Base-by-base conservation (phyloP, 2,329 filamentous ascomycete genomes). In the Xylaria sp. region DNA sequence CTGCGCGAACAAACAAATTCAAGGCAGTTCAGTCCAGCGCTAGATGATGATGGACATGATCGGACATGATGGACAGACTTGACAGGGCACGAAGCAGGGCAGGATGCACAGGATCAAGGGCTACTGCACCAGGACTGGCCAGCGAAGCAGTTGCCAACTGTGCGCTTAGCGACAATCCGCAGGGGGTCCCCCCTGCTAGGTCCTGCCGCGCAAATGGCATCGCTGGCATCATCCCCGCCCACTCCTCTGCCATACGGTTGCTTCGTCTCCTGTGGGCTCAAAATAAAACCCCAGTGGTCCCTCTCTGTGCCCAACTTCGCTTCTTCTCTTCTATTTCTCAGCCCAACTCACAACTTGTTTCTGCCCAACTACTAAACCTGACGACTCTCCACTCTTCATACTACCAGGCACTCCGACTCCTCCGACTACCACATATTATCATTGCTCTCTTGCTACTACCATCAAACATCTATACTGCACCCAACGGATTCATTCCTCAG, bases 211-310 rank as follows among this genome's bases (percentile, higher is more conserved):
- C 69, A 68, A 68, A 67, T 72, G 70, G 42, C 68, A 67, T 65
- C 57, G 67, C 56, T 74, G 76, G 74, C 76, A 76, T 74, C 76
- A 73, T 76, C 76, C 74, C 75, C 65, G 53, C 65, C 54, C 59
- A 54, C 63, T 60, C 42, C 70, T 61, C 31, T 63, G 28, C 56
- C 36, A 63, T 36, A 28, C 65, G 66, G 56, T 66, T 70, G 73
- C 72, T 74, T 67, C 68, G 49, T 58, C 63, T 58, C 40, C 15
- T 65, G 63, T 69, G 68, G 71, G 72, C 76, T 77, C 76, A 79
- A 72, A 79, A 80, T 86, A 86, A 86, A 86, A 85, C 80, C 83
- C 81, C 81, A 80, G 79, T 77, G 77, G 80, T 81, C 83, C 84
- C 82, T 81, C 76, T 77, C 74, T 74, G 75, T 79, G 79, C 79